phyloP scores from a whole-genome alignment of 805 yeast genomes.

The Lipomyces lipofer region DNA sequence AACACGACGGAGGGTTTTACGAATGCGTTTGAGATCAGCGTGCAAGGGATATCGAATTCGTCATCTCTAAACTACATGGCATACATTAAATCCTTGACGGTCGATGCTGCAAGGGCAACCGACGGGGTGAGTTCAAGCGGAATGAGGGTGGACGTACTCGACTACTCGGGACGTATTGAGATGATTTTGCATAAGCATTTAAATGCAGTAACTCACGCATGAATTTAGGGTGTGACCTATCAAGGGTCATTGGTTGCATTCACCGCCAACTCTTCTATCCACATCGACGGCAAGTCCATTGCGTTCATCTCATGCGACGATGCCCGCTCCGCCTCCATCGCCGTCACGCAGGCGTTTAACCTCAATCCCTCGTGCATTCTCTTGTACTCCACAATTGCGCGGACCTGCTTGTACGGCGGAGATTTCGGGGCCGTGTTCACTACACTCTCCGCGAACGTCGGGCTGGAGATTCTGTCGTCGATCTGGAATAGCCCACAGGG shows the following conservation, averaged over 20 bases:
- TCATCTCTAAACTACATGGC: slow-evolving; percentile 10
- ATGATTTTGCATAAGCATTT: too few relatives aligned
- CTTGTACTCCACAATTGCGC: slow-evolving; percentile 17
- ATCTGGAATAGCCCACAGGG: background rate
- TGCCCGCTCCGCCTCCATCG: slow-evolving; percentile 6
- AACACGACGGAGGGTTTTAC: slow-evolving; percentile 14
- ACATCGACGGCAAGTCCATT: slow-evolving; percentile 13
- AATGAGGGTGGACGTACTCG: background rate
- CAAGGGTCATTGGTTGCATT: slow-evolving; percentile 17
- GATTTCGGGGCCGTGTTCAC: slow-evolving; percentile 28
- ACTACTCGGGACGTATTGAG: background rate
- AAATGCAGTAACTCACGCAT: too few relatives aligned
- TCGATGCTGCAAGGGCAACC: slow-evolving; percentile 16
- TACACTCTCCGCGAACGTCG: slow-evolving; percentile 14
- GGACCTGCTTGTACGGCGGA: slow-evolving; percentile 16
- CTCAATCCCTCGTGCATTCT: slow-evolving; percentile 19
- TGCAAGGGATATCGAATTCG: slow-evolving; percentile 5
- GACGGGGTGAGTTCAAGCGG: slow-evolving; percentile 11
- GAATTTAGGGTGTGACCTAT: slow-evolving; percentile 19
- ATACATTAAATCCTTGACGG: slow-evolving; percentile 19
- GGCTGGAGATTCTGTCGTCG: slow-evolving; percentile 9
- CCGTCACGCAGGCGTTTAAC: slow-evolving; percentile 18
- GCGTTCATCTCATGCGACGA: slow-evolving; percentile 30
- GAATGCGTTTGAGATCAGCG: slow-evolving; percentile 12
- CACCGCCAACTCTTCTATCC: slow-evolving; percentile 15